Evolutionary conservation across 208 protist genomes (phyloP), one percentile per base, ranked within the genome.

Genomic region (Leishmania tarentolae): DNA sequence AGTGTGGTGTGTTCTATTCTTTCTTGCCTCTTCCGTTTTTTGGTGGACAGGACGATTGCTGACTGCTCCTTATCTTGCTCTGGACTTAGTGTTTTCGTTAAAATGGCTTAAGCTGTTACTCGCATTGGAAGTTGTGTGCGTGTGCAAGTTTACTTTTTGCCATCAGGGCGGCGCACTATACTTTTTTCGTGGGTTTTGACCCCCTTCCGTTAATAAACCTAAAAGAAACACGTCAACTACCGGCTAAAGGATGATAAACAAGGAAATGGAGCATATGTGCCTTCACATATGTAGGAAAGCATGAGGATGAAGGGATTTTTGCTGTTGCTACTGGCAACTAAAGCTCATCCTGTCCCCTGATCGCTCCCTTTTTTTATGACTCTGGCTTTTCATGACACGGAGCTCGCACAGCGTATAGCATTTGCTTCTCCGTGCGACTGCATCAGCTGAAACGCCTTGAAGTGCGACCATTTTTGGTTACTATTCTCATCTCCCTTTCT

Each of bases 401-500:
- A 35, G 19, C 52, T 52, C 24, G 17, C 42, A 24, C 42, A 52
- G 35, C 21, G 21, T n/a, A 50, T 50, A 4, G 42, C 24, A 52
- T 11, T 24, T 72, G 19, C 35, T 50, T 72, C 42, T 46, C 42
- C 31, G 42, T 50, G 21, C 65, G 37, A 52, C 21, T 35, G 19
- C 42, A 50, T 31, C 28, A 72, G 68, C 19, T 4, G 24, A 15
- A 50, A 19, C 24, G 17, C 6, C 19, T 8, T 57, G 50, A 75
- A n/a, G 6, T 35, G 71, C 15, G 28, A 3, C 7, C 44, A 53
- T 24, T 59, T 47, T 57, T 44, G 37, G 35, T 31, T n/a, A 24
- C 72, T 61, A 28, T 19, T 28, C 21, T 44, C 31, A 63, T 40
- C 47, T 83, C 28, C 37, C 76, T 66, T 79, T 82, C 46, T 31